These are phyloP conservation scores for Pseudotulostoma volvatum DNA, from an alignment of 495 filamentous ascomycete species.

Conservation along the genomic window DNA sequence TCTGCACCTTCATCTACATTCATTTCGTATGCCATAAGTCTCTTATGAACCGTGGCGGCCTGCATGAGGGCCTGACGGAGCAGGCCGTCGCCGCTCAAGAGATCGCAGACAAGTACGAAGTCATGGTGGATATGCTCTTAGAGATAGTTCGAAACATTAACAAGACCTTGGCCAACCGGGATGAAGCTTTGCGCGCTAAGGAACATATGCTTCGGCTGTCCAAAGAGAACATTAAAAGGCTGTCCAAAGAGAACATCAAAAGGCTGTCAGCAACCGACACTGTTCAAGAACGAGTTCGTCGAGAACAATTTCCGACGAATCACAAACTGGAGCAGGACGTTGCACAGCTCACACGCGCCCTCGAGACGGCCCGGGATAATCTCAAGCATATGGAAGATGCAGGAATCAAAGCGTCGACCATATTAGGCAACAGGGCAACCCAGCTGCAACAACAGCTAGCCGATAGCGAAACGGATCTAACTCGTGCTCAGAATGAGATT, in stretches of 20 bases:
- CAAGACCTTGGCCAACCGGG: neutral
- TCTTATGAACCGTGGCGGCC: neutral
- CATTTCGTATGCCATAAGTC: neutral
- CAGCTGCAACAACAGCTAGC: neutral
- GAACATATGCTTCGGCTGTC: neutral
- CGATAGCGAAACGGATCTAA: neutral
- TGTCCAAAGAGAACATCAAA: neutral
- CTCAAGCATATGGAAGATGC: neutral
- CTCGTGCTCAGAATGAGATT: neutral
- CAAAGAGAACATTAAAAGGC: too few species aligned
- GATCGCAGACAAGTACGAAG: neutral
- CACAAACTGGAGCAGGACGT: neutral
- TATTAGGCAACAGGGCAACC: neutral
- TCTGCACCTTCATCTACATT: neutral
- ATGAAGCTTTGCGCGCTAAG: neutral
- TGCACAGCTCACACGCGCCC: neutral
- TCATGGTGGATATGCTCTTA: neutral
- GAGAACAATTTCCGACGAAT: neutral
- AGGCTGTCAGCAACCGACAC: neutral
- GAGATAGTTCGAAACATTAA: neutral
- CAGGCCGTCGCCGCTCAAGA: neutral
- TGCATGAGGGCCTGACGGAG: neutral
- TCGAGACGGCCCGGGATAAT: neutral
- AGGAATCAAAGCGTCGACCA: neutral
- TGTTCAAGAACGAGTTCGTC: neutral